Evolutionary conservation across 148 eudicot species (phyloP), one percentile per base, ranked within the genome.

Genomic region (Rhododendron griersonianum): DNA sequence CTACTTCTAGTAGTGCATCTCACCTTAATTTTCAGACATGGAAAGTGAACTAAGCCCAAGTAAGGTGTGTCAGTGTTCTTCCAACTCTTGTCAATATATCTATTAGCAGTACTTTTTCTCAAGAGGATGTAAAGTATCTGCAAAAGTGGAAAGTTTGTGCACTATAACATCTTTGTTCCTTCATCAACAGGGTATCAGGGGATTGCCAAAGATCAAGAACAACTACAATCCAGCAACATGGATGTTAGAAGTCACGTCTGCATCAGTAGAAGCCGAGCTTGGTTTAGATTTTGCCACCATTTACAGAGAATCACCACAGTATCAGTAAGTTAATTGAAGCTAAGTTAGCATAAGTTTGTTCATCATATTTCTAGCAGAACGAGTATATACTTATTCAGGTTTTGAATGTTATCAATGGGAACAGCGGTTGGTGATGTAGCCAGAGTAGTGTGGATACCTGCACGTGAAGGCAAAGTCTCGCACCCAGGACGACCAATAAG

Each of bases 201-300:
- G 95, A 21, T 89, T 93, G 57, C 91, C 89, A n/a, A 89, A 89
- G 81, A 90, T 93, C 80, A 93, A 84, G 87, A 90, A 91, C 19
- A 90, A 90, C 19, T 89, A 87, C 78, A 93, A 93, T 87, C 95
- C 93, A 11, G 93, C 95, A 59, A 89, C 93, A 11, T 93, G 95
- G 95, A 89, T 93, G 95, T 71, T 91, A 78, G 93, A 91, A 59
- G 87, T 90, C 11, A 89, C 87, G 74, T 88, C 91, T 25, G 30
- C 76, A 69, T 80, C 89, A 25, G 81, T 82, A 77, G 95, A 91
- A 87, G 82, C 84, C 9, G 86, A 84, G 39, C 87, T 93, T 77
- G 87, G 88, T 25, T 33, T 87, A 25, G 90, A 90, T 81, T 93
- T 91, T 81, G 90, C 89, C 3, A 81, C 82, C 5, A 47, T 78